Conservation (phyloP, 1,139 yeast genomes). For the Kodamaea sp. region DNA sequence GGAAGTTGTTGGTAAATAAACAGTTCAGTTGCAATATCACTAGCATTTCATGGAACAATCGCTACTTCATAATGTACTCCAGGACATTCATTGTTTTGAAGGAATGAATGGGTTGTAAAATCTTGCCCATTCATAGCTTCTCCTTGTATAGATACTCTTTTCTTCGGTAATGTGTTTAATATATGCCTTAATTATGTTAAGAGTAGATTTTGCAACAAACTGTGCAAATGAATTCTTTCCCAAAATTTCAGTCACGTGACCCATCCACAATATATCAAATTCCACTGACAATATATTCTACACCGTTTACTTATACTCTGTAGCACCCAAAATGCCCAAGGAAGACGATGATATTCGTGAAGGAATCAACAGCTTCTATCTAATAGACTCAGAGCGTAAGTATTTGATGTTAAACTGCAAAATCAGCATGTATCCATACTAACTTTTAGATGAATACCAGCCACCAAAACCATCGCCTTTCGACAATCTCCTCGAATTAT, state of each 20-base stretch:
- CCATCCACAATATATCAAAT: too few species aligned
- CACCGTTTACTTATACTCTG: too few species aligned
- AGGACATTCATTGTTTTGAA: too few species aligned
- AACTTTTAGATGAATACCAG: conserved; percentile 33
- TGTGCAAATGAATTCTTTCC: conserved; percentile 1
- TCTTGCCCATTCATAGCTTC: too few species aligned
- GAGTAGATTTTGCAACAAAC: background rate
- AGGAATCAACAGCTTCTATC: conserved; percentile 22
- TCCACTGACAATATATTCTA: too few species aligned
- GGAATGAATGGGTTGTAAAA: too few species aligned
- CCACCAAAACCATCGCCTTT: conserved; percentile 67
- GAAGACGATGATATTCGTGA: conserved; percentile 11
- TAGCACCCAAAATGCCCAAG: conserved; percentile 8
- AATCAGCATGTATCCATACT: conserved; percentile 10
- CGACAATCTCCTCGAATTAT: conserved; percentile 67
- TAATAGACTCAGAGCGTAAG: conserved; percentile 26
- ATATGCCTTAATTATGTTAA: conserved; percentile 7
- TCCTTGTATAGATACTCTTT: conserved; percentile 11
- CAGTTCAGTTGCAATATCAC: too few species aligned
- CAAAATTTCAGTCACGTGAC: conserved; percentile 1
- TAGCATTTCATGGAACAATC: too few species aligned
- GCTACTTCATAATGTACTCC: too few species aligned
- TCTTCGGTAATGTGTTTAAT: conserved; percentile 14
- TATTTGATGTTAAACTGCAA: conserved; percentile 4
- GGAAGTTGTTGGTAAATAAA: conserved; percentile 60